phyloP scores from a whole-genome alignment of 345 rosid genomes.

The Acer yangbiense region DNA sequence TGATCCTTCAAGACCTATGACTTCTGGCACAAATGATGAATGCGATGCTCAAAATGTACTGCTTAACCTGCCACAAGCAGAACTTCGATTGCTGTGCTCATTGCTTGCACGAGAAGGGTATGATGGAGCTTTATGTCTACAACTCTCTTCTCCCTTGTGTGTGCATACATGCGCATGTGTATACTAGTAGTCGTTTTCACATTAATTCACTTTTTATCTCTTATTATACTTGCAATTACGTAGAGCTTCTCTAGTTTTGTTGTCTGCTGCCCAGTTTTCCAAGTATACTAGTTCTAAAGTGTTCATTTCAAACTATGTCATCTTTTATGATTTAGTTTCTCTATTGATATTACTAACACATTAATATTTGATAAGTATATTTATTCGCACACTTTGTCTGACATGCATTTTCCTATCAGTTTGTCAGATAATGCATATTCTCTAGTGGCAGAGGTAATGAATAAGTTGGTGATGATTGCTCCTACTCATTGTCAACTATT shows the following conservation, averaged over 20 bases:
- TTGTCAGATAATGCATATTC: conserved; percentile 90
- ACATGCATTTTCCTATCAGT: conserved; percentile 41
- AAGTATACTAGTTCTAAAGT: neutral
- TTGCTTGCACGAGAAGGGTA: conserved; percentile 98
- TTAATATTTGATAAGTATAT: neutral
- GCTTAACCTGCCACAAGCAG: conserved; percentile 71
- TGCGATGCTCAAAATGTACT: conserved; percentile 60
- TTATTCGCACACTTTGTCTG: conserved; percentile 10
- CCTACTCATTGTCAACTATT: conserved; percentile 83
- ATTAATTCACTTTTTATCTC: neutral
- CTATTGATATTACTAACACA: neutral
- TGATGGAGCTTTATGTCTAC: neutral
- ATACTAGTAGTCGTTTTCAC: neutral
- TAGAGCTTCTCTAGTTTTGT: neutral
- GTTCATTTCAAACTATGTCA: neutral
- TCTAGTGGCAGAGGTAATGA: conserved; percentile 91
- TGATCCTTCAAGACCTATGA: conserved; percentile 44
- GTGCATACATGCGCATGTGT: neutral
- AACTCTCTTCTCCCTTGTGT: neutral
- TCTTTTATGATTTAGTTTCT: neutral
- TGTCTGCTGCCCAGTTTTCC: neutral
- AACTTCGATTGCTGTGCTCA: conserved; percentile 87
- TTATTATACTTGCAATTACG: neutral
- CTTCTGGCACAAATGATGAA: conserved; percentile 49
- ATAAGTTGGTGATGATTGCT: conserved; percentile 77